These are phyloP conservation scores for Odontarrhena argentea DNA, from an alignment of 345 rosid genomes.

Conservation along the genomic window DNA sequence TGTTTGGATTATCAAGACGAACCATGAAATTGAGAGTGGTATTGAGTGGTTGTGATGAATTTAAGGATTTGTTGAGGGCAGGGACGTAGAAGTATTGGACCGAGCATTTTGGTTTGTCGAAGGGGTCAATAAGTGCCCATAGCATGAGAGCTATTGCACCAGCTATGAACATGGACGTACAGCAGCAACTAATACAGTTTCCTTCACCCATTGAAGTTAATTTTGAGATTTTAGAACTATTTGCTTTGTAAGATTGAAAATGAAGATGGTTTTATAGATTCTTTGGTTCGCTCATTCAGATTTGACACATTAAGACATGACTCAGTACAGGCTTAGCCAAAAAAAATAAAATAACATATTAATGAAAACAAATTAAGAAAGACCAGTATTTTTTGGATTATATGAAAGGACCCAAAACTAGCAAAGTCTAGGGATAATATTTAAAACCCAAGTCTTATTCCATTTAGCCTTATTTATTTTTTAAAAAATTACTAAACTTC, in stretches of 20 bases:
- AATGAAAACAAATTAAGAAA: neutral
- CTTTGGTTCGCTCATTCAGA: neutral
- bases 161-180: slow-evolving; percentile 52
- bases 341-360: too few relatives aligned
- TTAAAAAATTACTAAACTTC: too few relatives aligned
- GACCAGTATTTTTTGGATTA: neutral
- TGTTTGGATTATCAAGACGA: slow-evolving; percentile 63
- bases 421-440: neutral
- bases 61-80: slow-evolving; percentile 52
- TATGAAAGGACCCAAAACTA: neutral
- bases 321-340: slow-evolving; percentile 5
- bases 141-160: slow-evolving; percentile 67
- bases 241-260: slow-evolving; percentile 13
- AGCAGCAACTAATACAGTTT: slow-evolving; percentile 55
- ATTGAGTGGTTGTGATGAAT: slow-evolving; percentile 15
- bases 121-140: slow-evolving; percentile 68
- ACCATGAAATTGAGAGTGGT: slow-evolving; percentile 53
- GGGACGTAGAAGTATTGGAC: slow-evolving; percentile 57
- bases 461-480: too few relatives aligned
- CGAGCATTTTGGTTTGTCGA: slow-evolving; percentile 54
- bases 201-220: slow-evolving; percentile 39
- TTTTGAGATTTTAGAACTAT: neutral
- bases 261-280: slow-evolving; percentile 23
- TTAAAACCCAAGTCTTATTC: too few relatives aligned
- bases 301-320: slow-evolving; percentile 9